Conservation (phyloP, 2,329 filamentous ascomycete species). For the Grosmannia clavigera region DNA sequence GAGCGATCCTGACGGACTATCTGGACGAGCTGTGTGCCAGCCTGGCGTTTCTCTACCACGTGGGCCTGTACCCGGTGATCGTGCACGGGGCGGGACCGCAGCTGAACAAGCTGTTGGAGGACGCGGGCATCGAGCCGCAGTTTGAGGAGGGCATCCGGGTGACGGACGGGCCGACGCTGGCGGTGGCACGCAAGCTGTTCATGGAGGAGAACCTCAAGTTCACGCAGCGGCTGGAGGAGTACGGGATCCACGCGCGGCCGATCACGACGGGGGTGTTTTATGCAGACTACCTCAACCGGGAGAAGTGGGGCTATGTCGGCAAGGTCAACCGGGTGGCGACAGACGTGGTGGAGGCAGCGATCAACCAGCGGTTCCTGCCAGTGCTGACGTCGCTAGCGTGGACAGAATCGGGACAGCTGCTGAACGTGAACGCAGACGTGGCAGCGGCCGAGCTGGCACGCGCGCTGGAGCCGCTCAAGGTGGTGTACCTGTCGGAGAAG, state of each 20-base stretch:
- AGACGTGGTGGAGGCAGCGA: conserved; percentile 78
- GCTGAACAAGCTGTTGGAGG: conserved; percentile 81
- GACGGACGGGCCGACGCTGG: conserved; percentile 89
- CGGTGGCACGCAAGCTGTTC: conserved; percentile 83
- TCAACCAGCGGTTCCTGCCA: conserved; percentile 81
- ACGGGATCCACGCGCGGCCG: conserved; percentile 79
- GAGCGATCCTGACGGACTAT: conserved; percentile 89
- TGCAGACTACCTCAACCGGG: conserved; percentile 90
- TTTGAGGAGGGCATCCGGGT: conserved; percentile 95
- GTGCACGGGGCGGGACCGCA: conserved; percentile 93
- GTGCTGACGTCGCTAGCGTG: conserved; percentile 96
- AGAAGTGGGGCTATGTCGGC: conserved; percentile 90
- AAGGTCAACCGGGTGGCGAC: conserved; percentile 92
- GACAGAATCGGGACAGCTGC: conserved; percentile 75
- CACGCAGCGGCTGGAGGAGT: conserved; percentile 76
- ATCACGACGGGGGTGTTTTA: conserved; percentile 83
- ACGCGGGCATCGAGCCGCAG: conserved; percentile 83
- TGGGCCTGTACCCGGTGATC: conserved; percentile 87
- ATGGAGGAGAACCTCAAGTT: conserved; percentile 91
- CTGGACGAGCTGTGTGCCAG: conserved; percentile 83
- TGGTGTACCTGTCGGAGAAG: conserved; percentile 97
- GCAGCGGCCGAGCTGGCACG: conserved; percentile 87
- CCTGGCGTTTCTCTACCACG: conserved; percentile 84
- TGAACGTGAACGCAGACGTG: conserved; percentile 97
- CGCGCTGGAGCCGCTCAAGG: conserved; percentile 84